These are phyloP conservation scores for Trichocomaceae sp. DNA, from an alignment of 2,329 filamentous ascomycete species.

Conservation along the genomic window DNA sequence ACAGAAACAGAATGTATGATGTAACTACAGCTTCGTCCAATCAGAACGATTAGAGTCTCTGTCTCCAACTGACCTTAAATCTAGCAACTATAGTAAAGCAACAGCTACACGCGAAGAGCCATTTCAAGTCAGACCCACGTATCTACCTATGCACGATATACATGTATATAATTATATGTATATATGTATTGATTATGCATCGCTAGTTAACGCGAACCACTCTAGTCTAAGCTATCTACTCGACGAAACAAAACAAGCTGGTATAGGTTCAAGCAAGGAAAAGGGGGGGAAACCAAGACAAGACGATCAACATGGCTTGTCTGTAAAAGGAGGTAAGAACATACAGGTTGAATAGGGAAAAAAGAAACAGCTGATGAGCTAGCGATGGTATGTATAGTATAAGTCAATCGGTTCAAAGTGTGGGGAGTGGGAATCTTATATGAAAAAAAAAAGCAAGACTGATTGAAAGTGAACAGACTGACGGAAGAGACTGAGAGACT, in stretches of 20 bases:
- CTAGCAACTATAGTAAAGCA: too few relatives aligned
- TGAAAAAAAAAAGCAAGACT: background rate
- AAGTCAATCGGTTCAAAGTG: background rate
- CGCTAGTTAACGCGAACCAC: background rate
- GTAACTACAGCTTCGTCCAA: too few relatives aligned
- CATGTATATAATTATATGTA: background rate
- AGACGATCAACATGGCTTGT: background rate
- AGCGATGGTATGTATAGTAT: background rate
- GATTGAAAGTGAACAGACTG: background rate
- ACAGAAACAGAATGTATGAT: too few relatives aligned
- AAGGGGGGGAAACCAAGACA: background rate
- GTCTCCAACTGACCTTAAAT: background rate
- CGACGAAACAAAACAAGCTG: background rate
- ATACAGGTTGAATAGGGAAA: background rate
- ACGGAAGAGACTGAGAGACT: background rate
- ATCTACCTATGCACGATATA: background rate
- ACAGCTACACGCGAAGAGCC: too few relatives aligned
- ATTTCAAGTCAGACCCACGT: background rate
- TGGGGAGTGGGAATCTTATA: slow-evolving; percentile 2
- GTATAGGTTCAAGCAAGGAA: background rate
- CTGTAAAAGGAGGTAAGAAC: background rate
- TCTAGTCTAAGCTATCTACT: background rate
- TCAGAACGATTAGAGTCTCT: too few relatives aligned
- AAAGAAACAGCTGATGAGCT: slow-evolving; percentile 5
- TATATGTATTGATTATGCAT: background rate